Conservation (phyloP, 176 grass and related monocot species). For the Avena eriantha region DNA sequence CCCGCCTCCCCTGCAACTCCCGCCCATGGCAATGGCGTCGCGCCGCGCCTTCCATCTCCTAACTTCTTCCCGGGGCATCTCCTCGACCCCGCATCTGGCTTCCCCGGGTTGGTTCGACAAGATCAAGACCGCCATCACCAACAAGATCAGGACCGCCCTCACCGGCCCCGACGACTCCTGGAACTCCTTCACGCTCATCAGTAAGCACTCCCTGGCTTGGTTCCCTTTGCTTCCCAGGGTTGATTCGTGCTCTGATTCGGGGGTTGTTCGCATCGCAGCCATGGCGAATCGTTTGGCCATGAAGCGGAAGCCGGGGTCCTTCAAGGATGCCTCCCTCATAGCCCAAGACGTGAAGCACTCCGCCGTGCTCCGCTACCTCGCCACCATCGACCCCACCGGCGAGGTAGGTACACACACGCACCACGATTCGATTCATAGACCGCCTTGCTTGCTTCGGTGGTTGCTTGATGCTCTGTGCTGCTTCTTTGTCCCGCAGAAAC, state of each 20-base stretch:
- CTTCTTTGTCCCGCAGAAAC: no score
- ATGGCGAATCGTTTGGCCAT: no score
- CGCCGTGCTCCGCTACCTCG: conserved; percentile 72
- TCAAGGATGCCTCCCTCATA: no score
- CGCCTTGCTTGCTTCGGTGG: no score
- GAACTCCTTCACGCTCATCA: conserved; percentile 62
- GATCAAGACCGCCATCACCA: conserved; percentile 86
- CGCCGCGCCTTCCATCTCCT: conserved; percentile 49
- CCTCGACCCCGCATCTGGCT: conserved; percentile 64
- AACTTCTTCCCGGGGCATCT: conserved; percentile 59
- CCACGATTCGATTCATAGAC: no score
- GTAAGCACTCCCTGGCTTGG: conserved; percentile 36
- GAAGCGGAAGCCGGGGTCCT: no score
- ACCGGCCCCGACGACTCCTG: conserved; percentile 1
- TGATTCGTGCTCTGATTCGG: neutral
- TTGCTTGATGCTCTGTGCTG: no score
- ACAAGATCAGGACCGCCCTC: conserved; percentile 50
- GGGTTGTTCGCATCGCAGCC: no score
- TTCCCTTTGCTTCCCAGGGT: neutral
- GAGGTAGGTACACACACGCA: conserved; percentile 41
- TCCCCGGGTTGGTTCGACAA: conserved; percentile 89
- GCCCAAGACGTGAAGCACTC: conserved; percentile 28
- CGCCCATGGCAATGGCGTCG: conserved; percentile 36
- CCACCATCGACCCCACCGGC: conserved; percentile 65
- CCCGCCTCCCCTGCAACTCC: neutral